Evolutionary conservation across 805 yeast species (phyloP), one percentile per base, ranked within the genome.

Genomic region (Tetrapisispora phaffii): DNA sequence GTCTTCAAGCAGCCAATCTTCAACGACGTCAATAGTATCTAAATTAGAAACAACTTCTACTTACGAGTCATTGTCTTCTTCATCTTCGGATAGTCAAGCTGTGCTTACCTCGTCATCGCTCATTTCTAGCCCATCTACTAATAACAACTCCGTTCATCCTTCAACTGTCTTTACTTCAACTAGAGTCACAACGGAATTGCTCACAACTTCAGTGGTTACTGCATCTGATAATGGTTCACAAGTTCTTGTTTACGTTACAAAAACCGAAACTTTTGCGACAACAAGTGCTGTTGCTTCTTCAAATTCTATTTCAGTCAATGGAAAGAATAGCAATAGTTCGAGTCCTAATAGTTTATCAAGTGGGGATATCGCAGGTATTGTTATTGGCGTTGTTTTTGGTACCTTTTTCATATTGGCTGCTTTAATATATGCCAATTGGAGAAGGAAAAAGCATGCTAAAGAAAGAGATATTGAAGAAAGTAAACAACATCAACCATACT

Each of bases 351-450:
- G 38, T 16, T 28, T 60, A 35, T 53, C 60, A 39, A 63, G 56
- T 29, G 82, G 82, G 16, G 79, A 80, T 19, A 76, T 77, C 44
- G 82, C 79, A 9, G 82, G 82, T 39, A 73, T 77, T 23, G 82
- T 75, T n/a, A 66, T 75, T 34, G 82, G 82, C 23, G 69, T 67
- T 7, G 63, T 76, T 10, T 66, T 59, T 19, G 82, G 79, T 47
- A 57, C 71, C 0, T 44, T 55, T 7, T 59, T 64, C 20, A 54
- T 63, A 10, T 32, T 73, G 2, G 73, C 68, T 0, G 64, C 66
- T 7, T 51, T 74, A 9, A 58, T 70, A 6, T 64, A 76, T 54
- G 51, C 75, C 28, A 53, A 70, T 49, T 63, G 71, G 55, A 65
- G 72, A 45, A 69, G 72, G 26, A 67, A 72, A 45, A 55, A 57